A percentile compares a stretch with the other conserved stretches of the same genome.
Evolutionary conservation across 495 filamentous ascomycete species (phyloP).

Genomic region (Talaromyces stipitatus): DNA sequence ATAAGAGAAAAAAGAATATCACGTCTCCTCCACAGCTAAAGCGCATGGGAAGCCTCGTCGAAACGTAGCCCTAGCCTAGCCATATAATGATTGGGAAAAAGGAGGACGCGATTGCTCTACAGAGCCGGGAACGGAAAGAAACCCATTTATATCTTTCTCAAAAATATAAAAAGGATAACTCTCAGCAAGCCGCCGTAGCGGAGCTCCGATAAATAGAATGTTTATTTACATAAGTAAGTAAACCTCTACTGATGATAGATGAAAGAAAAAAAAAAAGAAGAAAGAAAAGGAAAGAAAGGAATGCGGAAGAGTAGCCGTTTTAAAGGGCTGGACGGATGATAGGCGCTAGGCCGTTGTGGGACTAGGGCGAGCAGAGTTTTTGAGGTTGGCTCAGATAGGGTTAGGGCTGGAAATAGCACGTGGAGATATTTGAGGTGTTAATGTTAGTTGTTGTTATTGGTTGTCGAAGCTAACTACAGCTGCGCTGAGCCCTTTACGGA

Average conservation of each 20-base stretch:
- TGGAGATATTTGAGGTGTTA: no score
- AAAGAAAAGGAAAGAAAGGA: constrained; percentile 6
- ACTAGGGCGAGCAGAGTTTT: not conserved
- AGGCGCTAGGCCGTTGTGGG: not conserved
- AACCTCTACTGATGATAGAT: constrained; percentile 47
- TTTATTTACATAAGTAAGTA: constrained; percentile 37
- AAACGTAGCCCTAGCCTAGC: constrained; percentile 40
- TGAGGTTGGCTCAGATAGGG: not conserved
- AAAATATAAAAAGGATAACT: constrained; percentile 30
- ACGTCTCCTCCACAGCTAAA: constrained; percentile 41
- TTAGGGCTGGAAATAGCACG: not conserved
- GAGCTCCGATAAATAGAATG: constrained; percentile 28
- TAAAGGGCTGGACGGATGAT: not conserved
- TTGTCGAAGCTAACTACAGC: no score
- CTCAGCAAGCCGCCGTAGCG: constrained; percentile 40
- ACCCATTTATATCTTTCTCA: no score
- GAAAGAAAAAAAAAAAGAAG: constrained; percentile 30
- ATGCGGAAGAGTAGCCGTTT: not conserved
- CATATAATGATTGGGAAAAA: constrained; percentile 40
- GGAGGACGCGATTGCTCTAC: constrained; percentile 32
- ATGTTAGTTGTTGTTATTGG: no score
- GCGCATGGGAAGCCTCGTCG: constrained; percentile 37
- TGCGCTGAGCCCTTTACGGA: no score
- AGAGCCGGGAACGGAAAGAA: constrained; percentile 44
- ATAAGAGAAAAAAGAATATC: constrained; percentile 19